Conservation (phyloP, 768 basidiomycete species). For the Xerocomellus chrysenteron region DNA sequence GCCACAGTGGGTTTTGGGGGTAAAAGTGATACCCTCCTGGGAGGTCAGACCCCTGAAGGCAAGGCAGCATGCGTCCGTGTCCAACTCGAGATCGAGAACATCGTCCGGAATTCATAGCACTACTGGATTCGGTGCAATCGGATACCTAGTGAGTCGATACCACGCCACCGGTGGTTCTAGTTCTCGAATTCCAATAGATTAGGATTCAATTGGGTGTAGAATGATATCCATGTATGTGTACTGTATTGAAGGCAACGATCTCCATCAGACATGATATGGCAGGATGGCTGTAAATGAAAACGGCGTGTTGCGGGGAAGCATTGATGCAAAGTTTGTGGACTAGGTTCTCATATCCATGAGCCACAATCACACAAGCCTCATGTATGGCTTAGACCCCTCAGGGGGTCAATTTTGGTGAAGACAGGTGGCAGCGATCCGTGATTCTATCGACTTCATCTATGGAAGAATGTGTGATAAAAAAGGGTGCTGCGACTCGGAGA, state of each 20-base stretch:
- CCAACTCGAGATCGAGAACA: slow-evolving; percentile 64
- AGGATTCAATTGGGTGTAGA: slow-evolving; percentile 10
- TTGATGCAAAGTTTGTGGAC: slow-evolving; percentile 14
- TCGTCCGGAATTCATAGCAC: slow-evolving; percentile 38
- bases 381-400: slow-evolving; percentile 14
- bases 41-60: slow-evolving; percentile 60
- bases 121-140: slow-evolving; percentile 6
- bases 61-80: slow-evolving; percentile 63
- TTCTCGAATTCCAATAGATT: slow-evolving; percentile 5
- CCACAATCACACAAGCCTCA: slow-evolving; percentile 18
- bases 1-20: slow-evolving; percentile 52
- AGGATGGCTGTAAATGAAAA: slow-evolving; percentile 23
- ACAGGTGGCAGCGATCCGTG: slow-evolving; percentile 5
- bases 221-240: slow-evolving; percentile 16
- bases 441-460: slow-evolving; percentile 21
- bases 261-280: slow-evolving; percentile 4
- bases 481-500: neutral
- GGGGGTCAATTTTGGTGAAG: slow-evolving; percentile 8
- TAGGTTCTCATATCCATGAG: slow-evolving; percentile 11
- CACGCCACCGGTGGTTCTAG: slow-evolving; percentile 18
- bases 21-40: slow-evolving; percentile 41
- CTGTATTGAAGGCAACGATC: slow-evolving; percentile 4
- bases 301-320: slow-evolving; percentile 29
- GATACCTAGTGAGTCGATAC: slow-evolving; percentile 1
- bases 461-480: slow-evolving; percentile 11